phyloP scores from a whole-genome alignment of 2,329 filamentous ascomycete genomes.

The Fusarium verrucosum region DNA sequence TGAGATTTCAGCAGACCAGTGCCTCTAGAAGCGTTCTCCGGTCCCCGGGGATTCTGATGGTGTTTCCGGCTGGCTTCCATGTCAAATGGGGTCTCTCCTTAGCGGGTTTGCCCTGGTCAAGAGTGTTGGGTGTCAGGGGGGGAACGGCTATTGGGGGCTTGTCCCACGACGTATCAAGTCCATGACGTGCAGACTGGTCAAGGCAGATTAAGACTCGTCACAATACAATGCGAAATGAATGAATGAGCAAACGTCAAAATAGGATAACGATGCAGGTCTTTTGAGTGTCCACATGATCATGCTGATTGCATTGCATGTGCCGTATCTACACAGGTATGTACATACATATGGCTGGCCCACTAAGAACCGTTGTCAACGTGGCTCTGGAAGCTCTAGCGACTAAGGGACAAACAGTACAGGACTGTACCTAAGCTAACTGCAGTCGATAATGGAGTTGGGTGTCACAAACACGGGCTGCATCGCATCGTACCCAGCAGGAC shows the following conservation, averaged over 20 bases:
- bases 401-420: too few species aligned
- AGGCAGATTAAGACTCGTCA: not conserved
- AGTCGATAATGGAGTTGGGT: slow-evolving; percentile 14
- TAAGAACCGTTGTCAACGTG: slow-evolving; percentile 34
- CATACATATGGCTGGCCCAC: slow-evolving; percentile 10
- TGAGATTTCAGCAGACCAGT: slow-evolving; percentile 20
- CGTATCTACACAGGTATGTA: too few species aligned
- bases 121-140: slow-evolving; percentile 19
- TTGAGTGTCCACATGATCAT: slow-evolving; percentile 17
- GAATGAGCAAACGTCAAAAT: not conserved
- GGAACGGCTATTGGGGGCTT: slow-evolving; percentile 26
- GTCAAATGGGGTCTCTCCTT: slow-evolving; percentile 24
- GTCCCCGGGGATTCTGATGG: slow-evolving; percentile 9
- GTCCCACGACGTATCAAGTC: slow-evolving; percentile 12
- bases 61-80: slow-evolving; percentile 37
- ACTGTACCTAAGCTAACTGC: slow-evolving; percentile 3
- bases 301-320: slow-evolving; percentile 1
- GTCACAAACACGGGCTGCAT: slow-evolving; percentile 23
- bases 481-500: slow-evolving; percentile 6
- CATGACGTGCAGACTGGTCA: slow-evolving; percentile 30
- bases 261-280: not conserved
- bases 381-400: slow-evolving; percentile 16
- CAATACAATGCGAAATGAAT: not conserved
- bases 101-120: slow-evolving; percentile 15
- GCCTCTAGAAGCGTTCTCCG: slow-evolving; percentile 29